Evolutionary conservation across 2,329 filamentous ascomycete genomes (phyloP).

Genomic region (Drechslerella stenobrocha): DNA sequence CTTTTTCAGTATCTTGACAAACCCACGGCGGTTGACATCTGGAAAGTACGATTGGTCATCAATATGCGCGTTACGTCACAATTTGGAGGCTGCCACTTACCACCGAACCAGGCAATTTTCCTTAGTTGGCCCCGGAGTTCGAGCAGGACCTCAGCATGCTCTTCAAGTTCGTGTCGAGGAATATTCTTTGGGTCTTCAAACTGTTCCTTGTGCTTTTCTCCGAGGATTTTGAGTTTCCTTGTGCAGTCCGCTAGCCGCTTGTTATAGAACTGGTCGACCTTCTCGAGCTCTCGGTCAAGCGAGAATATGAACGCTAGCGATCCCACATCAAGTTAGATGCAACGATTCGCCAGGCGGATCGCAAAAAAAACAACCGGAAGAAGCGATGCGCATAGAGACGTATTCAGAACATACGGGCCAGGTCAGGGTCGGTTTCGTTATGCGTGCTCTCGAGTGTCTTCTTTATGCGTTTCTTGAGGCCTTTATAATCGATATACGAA

Average conservation of each 20-base stretch:
- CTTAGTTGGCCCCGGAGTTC: slow-evolving; percentile 84
- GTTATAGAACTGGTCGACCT: slow-evolving; percentile 96
- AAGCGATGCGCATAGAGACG: neutral
- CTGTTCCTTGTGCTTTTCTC: slow-evolving; percentile 75
- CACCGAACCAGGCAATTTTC: slow-evolving; percentile 93
- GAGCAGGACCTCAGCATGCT: slow-evolving; percentile 84
- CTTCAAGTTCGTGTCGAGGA: slow-evolving; percentile 86
- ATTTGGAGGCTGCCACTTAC: slow-evolving; percentile 33
- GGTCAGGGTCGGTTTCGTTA: slow-evolving; percentile 75
- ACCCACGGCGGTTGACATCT: slow-evolving; percentile 91
- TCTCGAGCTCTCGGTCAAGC: slow-evolving; percentile 94
- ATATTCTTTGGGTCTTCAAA: slow-evolving; percentile 59
- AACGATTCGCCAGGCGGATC: slow-evolving; percentile 49
- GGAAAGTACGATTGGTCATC: neutral
- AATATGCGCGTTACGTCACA: neutral
- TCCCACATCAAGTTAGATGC: slow-evolving; percentile 3
- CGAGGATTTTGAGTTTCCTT: slow-evolving; percentile 79
- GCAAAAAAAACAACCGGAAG: neutral
- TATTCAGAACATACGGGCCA: slow-evolving; percentile 72
- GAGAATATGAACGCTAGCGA: slow-evolving; percentile 88
- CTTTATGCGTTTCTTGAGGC: slow-evolving; percentile 94
- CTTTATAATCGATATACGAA: slow-evolving; percentile 86
- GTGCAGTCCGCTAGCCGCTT: slow-evolving; percentile 86
- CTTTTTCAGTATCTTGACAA: slow-evolving; percentile 99
- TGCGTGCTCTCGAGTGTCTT: slow-evolving; percentile 68